Conservation (phyloP, 2,329 filamentous ascomycete species). For the Trichoderma breve region DNA sequence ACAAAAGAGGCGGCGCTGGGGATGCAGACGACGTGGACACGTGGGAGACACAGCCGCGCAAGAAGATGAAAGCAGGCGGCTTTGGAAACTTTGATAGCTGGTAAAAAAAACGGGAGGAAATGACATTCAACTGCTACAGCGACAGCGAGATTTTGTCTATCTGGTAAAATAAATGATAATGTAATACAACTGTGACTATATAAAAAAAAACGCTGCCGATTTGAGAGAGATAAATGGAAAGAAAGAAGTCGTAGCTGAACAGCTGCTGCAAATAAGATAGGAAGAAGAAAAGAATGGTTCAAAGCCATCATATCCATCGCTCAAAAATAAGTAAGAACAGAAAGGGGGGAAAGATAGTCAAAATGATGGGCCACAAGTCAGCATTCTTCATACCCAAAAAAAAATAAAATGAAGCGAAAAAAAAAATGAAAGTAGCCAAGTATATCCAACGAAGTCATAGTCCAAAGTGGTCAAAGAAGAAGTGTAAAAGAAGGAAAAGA, state of each 20-base stretch:
- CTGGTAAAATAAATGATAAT: neutral
- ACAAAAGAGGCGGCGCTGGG: slow-evolving; percentile 44
- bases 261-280: neutral
- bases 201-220: neutral
- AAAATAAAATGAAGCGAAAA: neutral
- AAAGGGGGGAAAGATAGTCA: neutral
- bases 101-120: slow-evolving; percentile 49
- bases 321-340: neutral
- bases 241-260: neutral
- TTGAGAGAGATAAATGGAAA: neutral
- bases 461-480: neutral
- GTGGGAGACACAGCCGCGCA: slow-evolving; percentile 68
- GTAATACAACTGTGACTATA: neutral
- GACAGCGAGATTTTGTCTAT: slow-evolving; percentile 1
- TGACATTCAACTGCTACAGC: neutral
- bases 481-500: neutral
- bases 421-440: neutral
- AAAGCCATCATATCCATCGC: neutral
- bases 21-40: slow-evolving; percentile 62
- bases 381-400: neutral
- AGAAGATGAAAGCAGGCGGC: slow-evolving; percentile 73
- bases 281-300: neutral
- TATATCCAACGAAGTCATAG: neutral
- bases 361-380: neutral
- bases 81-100: slow-evolving; percentile 96